These are phyloP conservation scores for Lodderomyces beijingensis DNA, from an alignment of 1,139 yeast genomes.

Conservation along the genomic window DNA sequence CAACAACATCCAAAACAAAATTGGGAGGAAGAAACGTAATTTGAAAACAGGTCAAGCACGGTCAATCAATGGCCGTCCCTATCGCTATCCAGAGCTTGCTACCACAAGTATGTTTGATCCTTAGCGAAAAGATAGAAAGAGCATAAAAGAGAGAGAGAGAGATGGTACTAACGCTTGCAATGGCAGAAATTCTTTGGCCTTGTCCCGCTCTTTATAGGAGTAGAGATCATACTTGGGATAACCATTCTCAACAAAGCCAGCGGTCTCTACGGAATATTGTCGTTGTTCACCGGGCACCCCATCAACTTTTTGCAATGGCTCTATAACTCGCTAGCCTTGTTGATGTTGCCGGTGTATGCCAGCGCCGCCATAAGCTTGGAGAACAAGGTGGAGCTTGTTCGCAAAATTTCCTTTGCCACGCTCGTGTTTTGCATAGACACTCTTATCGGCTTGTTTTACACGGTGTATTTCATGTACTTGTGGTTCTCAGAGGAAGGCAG, in stretches of 20 bases:
- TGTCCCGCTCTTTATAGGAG: constrained; percentile 82
- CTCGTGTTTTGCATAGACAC: constrained; percentile 67
- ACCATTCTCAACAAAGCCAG: constrained; percentile 85
- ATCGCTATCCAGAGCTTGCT: constrained; percentile 16
- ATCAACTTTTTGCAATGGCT: constrained; percentile 81
- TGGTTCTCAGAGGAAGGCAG: constrained; percentile 59
- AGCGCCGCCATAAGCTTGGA: constrained; percentile 50
- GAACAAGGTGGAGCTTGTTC: constrained; percentile 25
- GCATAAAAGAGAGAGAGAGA: no score
- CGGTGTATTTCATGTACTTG: constrained; percentile 64
- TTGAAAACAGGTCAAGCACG: no score
- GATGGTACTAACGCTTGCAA: no score
- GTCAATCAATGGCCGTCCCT: constrained; percentile 15
- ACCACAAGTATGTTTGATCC: constrained; percentile 24
- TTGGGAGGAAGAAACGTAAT: no score
- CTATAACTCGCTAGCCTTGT: constrained; percentile 63
- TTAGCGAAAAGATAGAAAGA: no score
- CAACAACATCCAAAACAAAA: no score
- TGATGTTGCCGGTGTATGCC: constrained; percentile 62
- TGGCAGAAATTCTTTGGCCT: constrained; percentile 54
- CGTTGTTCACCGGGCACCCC: constrained; percentile 87
- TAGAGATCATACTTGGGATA: constrained; percentile 74
- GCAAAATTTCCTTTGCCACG: constrained; percentile 57
- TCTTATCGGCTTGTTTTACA: constrained; percentile 59
- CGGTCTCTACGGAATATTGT: constrained; percentile 81